These are phyloP conservation scores for Larix sibirica DNA, from an alignment of 83 land plant species.

Conservation along the genomic window DNA sequence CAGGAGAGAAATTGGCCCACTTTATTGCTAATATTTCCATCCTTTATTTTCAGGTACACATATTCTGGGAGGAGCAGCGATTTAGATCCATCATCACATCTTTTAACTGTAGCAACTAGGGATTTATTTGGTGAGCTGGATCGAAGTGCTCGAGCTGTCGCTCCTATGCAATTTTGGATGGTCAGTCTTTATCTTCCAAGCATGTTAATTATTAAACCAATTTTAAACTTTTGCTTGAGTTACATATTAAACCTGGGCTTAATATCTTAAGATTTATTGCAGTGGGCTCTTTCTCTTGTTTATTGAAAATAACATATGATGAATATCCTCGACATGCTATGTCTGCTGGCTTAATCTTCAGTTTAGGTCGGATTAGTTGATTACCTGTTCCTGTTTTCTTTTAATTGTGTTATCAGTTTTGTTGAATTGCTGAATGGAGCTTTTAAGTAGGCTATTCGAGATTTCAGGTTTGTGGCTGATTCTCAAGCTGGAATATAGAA, in stretches of 20 bases:
- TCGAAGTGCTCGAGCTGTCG: conserved; percentile 63
- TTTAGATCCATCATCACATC: conserved; percentile 63
- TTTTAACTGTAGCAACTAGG: conserved; percentile 63
- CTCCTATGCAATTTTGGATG: conserved; percentile 76
- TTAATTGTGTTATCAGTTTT: too few relatives aligned
- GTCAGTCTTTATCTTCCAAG: conserved; percentile 28
- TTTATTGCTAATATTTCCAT: background rate
- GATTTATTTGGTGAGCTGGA: conserved; percentile 74
- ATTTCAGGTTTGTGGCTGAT: too few relatives aligned
- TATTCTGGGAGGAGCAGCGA: conserved; percentile 51
- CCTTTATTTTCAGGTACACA: conserved; percentile 34
- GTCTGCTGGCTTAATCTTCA: too few relatives aligned
- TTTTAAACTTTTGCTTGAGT: background rate
- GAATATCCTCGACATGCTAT: too few relatives aligned
- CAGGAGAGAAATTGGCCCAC: background rate
- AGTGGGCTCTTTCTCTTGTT: too few relatives aligned
- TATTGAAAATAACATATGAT: too few relatives aligned
- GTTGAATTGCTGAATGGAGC: too few relatives aligned
- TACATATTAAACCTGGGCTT: background rate
- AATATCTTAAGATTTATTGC: too few relatives aligned
- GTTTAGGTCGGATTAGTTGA: too few relatives aligned
- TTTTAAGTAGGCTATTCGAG: too few relatives aligned
- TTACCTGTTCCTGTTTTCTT: too few relatives aligned
- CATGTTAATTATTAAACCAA: background rate
- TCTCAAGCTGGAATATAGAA: too few relatives aligned